Conservation (phyloP, 192 early-diverging fungal genomes). For the Pilobolus umbonatus region DNA sequence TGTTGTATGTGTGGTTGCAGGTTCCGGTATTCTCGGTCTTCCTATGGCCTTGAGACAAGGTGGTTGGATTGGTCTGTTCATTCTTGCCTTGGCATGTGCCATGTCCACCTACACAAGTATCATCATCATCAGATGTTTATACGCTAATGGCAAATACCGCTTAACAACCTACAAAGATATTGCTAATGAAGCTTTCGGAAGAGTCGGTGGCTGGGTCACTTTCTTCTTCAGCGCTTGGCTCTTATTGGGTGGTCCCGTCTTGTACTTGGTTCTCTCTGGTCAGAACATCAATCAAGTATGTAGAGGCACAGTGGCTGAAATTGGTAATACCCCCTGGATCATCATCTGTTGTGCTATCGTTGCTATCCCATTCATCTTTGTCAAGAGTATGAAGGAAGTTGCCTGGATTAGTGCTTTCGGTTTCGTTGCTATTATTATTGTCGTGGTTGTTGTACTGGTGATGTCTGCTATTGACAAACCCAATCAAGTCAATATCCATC, state of each 20-base stretch:
- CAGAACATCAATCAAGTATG: slow-evolving; percentile 64
- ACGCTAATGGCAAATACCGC: slow-evolving; percentile 27
- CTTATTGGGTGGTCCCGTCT: slow-evolving; percentile 61
- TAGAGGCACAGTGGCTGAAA: slow-evolving; percentile 25
- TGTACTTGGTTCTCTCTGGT: slow-evolving; percentile 74
- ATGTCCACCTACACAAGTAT: slow-evolving; percentile 3
- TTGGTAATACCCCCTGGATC: slow-evolving; percentile 58
- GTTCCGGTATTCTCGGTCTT: slow-evolving; percentile 80
- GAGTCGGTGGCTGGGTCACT: slow-evolving; percentile 55
- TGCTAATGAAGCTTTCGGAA: slow-evolving; percentile 68
- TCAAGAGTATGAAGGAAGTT: slow-evolving; percentile 77
- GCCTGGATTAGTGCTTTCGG: slow-evolving; percentile 74
- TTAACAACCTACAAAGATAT: slow-evolving; percentile 64
- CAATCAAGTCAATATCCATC: slow-evolving; percentile 29
- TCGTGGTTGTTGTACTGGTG: slow-evolving; percentile 69
- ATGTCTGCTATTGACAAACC: slow-evolving; percentile 44
- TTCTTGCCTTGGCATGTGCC: background rate
- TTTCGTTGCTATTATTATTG: slow-evolving; percentile 62
- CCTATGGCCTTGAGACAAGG: slow-evolving; percentile 70
- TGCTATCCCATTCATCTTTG: slow-evolving; percentile 65
- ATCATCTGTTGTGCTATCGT: slow-evolving; percentile 56
- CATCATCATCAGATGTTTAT: slow-evolving; percentile 30
- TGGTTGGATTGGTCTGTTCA: slow-evolving; percentile 43
- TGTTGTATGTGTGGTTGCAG: slow-evolving; percentile 63
- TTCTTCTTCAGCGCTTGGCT: slow-evolving; percentile 62